Evolutionary conservation across 257 asterid genomes (phyloP), one percentile per base, ranked within the genome.

Genomic region (Jasminum sambac): DNA sequence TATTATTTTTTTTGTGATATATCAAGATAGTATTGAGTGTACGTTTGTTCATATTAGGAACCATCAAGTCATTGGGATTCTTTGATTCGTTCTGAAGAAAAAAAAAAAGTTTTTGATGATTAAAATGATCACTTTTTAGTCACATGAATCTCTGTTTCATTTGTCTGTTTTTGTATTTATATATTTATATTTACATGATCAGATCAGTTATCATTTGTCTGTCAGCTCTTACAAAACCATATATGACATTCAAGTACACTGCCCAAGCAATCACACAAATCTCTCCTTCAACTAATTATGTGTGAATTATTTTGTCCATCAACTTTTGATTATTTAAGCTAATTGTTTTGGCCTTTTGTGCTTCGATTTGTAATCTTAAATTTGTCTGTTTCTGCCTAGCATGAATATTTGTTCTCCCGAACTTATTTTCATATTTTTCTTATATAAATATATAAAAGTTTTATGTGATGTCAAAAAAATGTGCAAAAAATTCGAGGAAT

Each of bases 141-240:
- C 62, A 55, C 62, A 55, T 55, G 62, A 55, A 55, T 55, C 62
- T 55, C 62, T 55, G 62, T 55, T 55, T 48, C 59, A 48, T 48
- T 8, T 30, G 36, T 4, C 4, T 40, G 44, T 8, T 40, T 40
- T 40, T 40, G 9, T 1, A 40, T 40, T 40, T 7, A 40, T 40
- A 40, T 40, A 40, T 40, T 30, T 30, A 30, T 1, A 30, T 30
- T 30, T 30, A 30, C 4, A 30, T 30, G 36, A 4, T 30, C 36
- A 30, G 36, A 19, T 52, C 19, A 46, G 57, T 52, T 52, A 52
- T 50, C 59, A 50, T 2, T 52, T 19, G 14, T 48, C 21, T 17
- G 61, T 48, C 62, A 39, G 8, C 11, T 39, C 43, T 6, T 13
- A 52, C 60, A 52, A 52, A 52, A 52, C 30, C 60, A 52, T n/a